Evolutionary conservation across 441 rosid genomes (phyloP).

Genomic region (Jatropha multifida): DNA sequence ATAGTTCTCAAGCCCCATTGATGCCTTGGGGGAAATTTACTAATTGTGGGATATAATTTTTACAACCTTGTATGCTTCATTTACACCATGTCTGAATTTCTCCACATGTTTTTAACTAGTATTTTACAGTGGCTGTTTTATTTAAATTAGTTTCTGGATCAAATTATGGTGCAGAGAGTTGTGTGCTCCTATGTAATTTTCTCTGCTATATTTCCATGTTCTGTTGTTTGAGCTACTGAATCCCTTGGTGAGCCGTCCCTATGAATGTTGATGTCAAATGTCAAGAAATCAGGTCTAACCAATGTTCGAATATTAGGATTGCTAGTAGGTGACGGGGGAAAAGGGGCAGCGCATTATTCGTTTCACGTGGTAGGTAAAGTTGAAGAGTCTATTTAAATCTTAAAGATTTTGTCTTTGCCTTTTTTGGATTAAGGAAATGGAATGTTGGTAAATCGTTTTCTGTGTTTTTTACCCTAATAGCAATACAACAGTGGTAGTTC

Average conservation of each 20-base stretch:
- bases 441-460: too few relatives aligned
- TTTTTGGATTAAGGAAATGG: too few relatives aligned
- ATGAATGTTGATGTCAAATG: too few relatives aligned
- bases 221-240: background rate
- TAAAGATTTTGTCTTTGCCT: too few relatives aligned
- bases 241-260: background rate
- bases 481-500: too few relatives aligned
- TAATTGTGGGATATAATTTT: constrained; percentile 26
- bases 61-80: constrained; percentile 21
- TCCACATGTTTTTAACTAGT: constrained; percentile 10
- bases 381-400: too few relatives aligned
- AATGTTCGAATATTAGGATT: too few relatives aligned
- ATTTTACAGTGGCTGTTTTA: constrained; percentile 15
- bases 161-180: constrained; percentile 1
- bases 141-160: constrained; percentile 25
- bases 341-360: too few relatives aligned
- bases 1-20: constrained; percentile 9
- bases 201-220: background rate
- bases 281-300: too few relatives aligned
- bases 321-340: too few relatives aligned
- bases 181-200: background rate
- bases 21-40: constrained; percentile 14
- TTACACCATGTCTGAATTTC: constrained; percentile 13
- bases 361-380: too few relatives aligned
- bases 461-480: too few relatives aligned